Base-by-base conservation (phyloP, 2,329 filamentous ascomycete genomes). In the Botrytis porri region DNA sequence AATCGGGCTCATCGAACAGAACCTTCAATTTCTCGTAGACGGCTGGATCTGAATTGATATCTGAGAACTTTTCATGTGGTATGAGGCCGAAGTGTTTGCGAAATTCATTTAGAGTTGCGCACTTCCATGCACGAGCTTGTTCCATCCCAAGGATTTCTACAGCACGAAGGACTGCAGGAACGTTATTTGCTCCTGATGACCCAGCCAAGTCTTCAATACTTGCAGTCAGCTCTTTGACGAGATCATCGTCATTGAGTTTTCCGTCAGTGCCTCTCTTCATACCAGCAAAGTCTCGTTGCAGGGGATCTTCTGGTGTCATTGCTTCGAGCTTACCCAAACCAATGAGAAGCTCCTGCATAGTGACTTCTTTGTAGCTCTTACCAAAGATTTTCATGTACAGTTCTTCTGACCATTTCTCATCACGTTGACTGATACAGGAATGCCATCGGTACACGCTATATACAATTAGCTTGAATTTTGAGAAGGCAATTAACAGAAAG, bases 71-170 rank as follows among this genome's bases (percentile, higher is more conserved):
- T 32, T 90, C 88, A 79, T 96, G 90, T 0, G 88, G 87, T 82
- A 92, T 92, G 8, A 97, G 84, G 3, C 89, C 89, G 77, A 96
- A 96, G 83, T 94, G 92, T 80, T 92, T 91, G 66, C 93, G 88
- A 84, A 96, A 96, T 83, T 96, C 93, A 79, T 96, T 96, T 74
- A 97, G 84, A 0, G 73, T 75, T 0, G 91, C 90, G 12, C 93
- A 83, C 74, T 93, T 90, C 93, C 93, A 96, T 73, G 87, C 86
- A 62, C 93, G 87, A 4, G 90, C 88, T 75, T 94, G 92, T 70
- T 93, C 84, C 74, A 96, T 95, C 48, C 93, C 93, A 18, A 96
- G 84, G 45, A 95, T 90, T 81, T 95, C 93, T 25, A 96, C 88
- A 0, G 90, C 88, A 76, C 89, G 88, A 85, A 96, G 88, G 32